phyloP scores from a whole-genome alignment of 352 stramenopile genomes.

The Phytophthora syringae region DNA sequence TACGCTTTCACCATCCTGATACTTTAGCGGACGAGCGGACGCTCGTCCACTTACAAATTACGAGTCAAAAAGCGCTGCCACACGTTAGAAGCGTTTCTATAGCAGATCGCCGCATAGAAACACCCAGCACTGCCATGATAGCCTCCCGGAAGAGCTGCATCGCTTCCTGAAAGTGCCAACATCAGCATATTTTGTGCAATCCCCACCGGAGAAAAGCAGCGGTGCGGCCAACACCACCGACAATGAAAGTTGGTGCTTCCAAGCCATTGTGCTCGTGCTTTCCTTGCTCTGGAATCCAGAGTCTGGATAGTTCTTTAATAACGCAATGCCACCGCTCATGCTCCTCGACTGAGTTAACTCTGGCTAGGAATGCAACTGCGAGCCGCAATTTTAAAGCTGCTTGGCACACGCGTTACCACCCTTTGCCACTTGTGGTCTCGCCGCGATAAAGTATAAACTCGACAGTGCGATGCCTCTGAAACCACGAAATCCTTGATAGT shows the following conservation, averaged over 20 bases:
- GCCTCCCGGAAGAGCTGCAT: slow-evolving; percentile 1
- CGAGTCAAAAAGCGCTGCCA: slow-evolving; percentile 18
- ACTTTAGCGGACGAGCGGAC: slow-evolving; percentile 10
- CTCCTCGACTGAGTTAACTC: background rate
- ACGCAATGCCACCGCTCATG: background rate
- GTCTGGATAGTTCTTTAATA: no score
- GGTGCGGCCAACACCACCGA: background rate
- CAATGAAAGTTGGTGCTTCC: no score
- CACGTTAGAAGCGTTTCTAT: slow-evolving; percentile 12
- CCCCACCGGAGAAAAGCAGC: slow-evolving; percentile 5
- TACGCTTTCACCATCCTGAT: slow-evolving; percentile 21
- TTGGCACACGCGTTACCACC: background rate
- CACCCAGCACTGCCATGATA: slow-evolving; percentile 14
- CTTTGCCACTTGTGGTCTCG: background rate
- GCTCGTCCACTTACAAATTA: slow-evolving; percentile 39
- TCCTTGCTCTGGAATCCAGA: no score
- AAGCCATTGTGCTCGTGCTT: no score
- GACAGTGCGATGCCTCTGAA: slow-evolving; percentile 18
- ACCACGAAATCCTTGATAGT: slow-evolving; percentile 1
- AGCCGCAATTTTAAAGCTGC: background rate
- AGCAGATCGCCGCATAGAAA: slow-evolving; percentile 13
- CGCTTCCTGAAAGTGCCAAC: background rate
- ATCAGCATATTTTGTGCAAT: slow-evolving; percentile 1
- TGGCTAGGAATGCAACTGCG: background rate
- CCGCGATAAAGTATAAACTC: slow-evolving; percentile 6